Evolutionary conservation across 2,329 filamentous ascomycete species (phyloP), one percentile per base, ranked within the genome.

Genomic region (Colletotrichum godetiae): DNA sequence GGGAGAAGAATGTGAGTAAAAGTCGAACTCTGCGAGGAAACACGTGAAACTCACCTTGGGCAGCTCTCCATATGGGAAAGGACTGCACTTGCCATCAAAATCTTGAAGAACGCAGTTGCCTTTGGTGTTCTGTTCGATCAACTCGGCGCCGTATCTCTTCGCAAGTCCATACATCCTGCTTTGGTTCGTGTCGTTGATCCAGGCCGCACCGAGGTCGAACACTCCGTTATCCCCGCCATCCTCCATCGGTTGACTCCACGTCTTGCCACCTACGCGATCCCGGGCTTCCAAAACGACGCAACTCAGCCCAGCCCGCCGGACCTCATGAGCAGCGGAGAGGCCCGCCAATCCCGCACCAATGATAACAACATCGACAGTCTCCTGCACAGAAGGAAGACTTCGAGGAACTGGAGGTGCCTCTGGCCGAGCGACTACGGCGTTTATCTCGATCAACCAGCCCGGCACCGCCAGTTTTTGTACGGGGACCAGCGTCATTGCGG

Each of bases 141-240:
- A 73, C 31, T 88, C 84, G 0, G 86, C 76, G 0, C 83, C 82
- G 62, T 85, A 87, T 52, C 78, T 75, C 59, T 82, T 75, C 0
- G 83, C 83, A 8, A 88, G 77, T 0, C 77, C 80, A 74, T 79
- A 85, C 61, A 90, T 84, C 4, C 80, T 80, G 31, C 76, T 80
- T 74, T 91, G 89, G 63, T 85, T 88, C 1, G 81, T 85, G 65
- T 90, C 86, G 74, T 92, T 91, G 75, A 91, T 86, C 90, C 89
- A 92, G 0, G 88, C 88, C 0, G 88, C 90, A 3, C 89, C 89
- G 0, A 90, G 76, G 27, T 91, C 90, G 7, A 86, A 82, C 0
- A 80, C 72, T 0, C 84, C 85, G 2, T 31, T 37, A 33, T 24
- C 46, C 13, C 46, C 35, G 1, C 77, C 82, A 42, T 79, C 72